phyloP scores from a whole-genome alignment of 2,329 filamentous ascomycete genomes.

The Microsporum audouinii region DNA sequence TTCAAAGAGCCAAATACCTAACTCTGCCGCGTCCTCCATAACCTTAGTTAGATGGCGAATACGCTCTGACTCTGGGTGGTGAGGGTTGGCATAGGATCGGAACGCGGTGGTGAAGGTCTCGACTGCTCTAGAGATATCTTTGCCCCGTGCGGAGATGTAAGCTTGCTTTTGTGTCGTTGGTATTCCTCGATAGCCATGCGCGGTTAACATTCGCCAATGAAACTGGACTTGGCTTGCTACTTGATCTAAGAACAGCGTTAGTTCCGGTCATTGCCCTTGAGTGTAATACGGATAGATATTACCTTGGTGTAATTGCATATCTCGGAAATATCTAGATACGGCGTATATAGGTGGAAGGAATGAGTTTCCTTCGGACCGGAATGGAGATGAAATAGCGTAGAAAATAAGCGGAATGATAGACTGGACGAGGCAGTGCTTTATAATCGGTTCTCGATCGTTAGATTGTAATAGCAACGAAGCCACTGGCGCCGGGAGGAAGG shows the following conservation, averaged over 20 bases:
- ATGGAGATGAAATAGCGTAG: background rate
- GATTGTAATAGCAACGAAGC: conserved; percentile 12
- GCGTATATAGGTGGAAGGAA: conserved; percentile 9
- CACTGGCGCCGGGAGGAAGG: conserved; percentile 14
- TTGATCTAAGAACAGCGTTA: conserved; percentile 7
- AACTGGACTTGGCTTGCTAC: conserved; percentile 15
- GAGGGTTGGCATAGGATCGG: conserved; percentile 14
- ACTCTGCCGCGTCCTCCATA: conserved; percentile 14
- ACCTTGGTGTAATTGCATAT: background rate
- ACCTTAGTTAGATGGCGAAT: conserved; percentile 17
- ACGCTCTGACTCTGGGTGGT: conserved; percentile 13
- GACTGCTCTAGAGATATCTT: background rate
- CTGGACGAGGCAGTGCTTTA: conserved; percentile 18
- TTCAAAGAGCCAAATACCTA: conserved; percentile 21
- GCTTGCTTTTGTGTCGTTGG: background rate
- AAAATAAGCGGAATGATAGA: conserved; percentile 16
- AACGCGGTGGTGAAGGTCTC: conserved; percentile 17
- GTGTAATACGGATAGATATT: background rate
- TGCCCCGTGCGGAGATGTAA: background rate
- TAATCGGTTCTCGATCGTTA: conserved; percentile 9
- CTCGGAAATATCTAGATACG: background rate
- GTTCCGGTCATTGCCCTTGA: no score
- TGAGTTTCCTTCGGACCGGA: background rate
- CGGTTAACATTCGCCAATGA: conserved; percentile 23
- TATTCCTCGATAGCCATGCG: conserved; percentile 12